Conservation (phyloP, 805 yeast genomes). For the Pichia exigua region DNA sequence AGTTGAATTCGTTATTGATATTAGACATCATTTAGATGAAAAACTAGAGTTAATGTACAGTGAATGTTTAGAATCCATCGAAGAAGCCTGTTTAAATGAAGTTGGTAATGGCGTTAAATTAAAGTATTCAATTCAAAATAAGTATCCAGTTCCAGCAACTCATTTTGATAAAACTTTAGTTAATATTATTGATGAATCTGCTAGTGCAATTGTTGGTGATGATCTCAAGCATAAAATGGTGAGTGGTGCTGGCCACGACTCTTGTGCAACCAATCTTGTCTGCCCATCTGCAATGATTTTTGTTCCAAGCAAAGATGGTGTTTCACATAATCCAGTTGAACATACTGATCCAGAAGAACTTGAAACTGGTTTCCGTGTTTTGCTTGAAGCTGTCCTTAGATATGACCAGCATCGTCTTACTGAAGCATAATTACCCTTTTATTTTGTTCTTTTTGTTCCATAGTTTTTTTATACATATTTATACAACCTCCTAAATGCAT, state of each 20-base stretch:
- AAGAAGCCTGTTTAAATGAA: constrained; percentile 16
- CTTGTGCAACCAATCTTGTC: constrained; percentile 46
- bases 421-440: not conserved
- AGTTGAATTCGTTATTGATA: constrained; percentile 53
- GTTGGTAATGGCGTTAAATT: constrained; percentile 33
- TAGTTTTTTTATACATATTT: not conserved
- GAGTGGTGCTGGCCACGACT: constrained; percentile 73
- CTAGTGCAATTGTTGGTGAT: constrained; percentile 40
- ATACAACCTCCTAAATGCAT: not conserved
- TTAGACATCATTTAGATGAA: constrained; percentile 47
- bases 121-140: constrained; percentile 39
- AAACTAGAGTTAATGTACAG: constrained; percentile 32
- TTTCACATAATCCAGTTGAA: constrained; percentile 61
- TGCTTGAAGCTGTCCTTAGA: constrained; percentile 40
- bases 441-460: not conserved
- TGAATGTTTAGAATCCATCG: constrained; percentile 25
- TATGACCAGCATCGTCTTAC: constrained; percentile 17
- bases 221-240: constrained; percentile 38
- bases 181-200: constrained; percentile 44
- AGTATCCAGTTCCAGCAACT: constrained; percentile 36
- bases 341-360: constrained; percentile 58
- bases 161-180: constrained; percentile 47
- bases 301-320: constrained; percentile 60
- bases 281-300: constrained; percentile 71
- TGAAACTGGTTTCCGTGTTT: constrained; percentile 50